Conservation (phyloP, 208 protist genomes). For the Crithidia acanthocephali region DNA sequence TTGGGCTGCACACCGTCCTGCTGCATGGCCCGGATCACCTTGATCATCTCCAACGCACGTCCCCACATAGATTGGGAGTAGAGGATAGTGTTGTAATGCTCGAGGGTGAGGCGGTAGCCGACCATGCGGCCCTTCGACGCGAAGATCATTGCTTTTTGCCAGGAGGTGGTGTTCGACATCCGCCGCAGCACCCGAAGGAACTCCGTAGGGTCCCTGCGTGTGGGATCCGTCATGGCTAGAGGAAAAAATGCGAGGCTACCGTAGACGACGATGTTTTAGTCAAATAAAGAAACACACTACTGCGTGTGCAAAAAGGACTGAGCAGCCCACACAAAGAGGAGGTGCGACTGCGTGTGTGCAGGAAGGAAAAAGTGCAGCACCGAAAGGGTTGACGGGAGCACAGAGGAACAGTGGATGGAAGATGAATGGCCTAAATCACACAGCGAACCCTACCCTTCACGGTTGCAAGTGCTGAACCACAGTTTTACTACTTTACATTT, state of each 20-base stretch:
- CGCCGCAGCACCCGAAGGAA: constrained; percentile 89
- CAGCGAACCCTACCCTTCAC: too few species aligned
- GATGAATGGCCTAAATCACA: too few species aligned
- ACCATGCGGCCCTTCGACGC: constrained; percentile 92
- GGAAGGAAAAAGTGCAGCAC: too few species aligned
- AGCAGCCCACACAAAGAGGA: too few species aligned
- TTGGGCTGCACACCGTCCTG: constrained; percentile 89
- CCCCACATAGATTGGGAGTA: constrained; percentile 93
- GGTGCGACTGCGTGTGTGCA: too few species aligned
- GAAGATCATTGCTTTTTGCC: constrained; percentile 93
- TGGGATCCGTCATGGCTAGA: constrained; percentile 84
- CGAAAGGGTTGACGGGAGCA: too few species aligned
- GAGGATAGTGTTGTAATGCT: constrained; percentile 93
- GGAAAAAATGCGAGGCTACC: background rate
- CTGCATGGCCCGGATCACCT: constrained; percentile 89
- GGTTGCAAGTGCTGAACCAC: too few species aligned
- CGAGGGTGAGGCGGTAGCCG: constrained; percentile 82
- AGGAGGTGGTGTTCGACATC: constrained; percentile 89
- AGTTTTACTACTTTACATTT: too few species aligned
- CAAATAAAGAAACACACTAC: too few species aligned
- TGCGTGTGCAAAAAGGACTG: too few species aligned
- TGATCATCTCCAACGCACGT: constrained; percentile 87
- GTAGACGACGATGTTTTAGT: background rate
- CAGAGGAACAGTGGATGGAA: too few species aligned
- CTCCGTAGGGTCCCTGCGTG: constrained; percentile 89